Conservation (phyloP, 345 rosid species). For the Syzygium grande region DNA sequence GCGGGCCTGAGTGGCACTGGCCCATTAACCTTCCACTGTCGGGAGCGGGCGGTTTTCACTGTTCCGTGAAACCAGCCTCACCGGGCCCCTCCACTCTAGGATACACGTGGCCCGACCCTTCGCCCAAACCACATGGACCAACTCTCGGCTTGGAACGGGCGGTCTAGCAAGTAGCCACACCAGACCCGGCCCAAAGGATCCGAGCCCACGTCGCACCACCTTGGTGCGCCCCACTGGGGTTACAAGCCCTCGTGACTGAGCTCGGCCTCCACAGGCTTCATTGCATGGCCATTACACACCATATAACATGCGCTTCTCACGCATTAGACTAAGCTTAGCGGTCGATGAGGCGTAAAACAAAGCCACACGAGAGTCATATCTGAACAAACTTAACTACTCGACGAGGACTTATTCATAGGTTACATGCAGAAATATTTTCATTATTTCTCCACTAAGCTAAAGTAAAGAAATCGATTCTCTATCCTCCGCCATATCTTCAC, state of each 20-base stretch:
- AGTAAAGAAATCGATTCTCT: no score
- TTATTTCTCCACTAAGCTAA: no score
- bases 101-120: background rate
- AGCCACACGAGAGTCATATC: background rate
- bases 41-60: constrained; percentile 27
- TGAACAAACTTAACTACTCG: background rate
- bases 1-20: background rate
- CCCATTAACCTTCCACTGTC: constrained; percentile 31
- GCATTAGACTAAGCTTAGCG: background rate
- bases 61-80: constrained; percentile 40
- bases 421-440: background rate
- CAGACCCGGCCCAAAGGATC: background rate
- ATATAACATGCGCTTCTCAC: background rate
- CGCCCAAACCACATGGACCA: background rate
- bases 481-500: no score
- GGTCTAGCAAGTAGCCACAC: background rate
- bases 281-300: background rate
- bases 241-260: constrained; percentile 7
- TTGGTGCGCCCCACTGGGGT: constrained; percentile 12
- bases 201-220: background rate
- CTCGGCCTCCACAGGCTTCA: constrained; percentile 8
- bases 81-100: constrained; percentile 22
- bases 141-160: constrained; percentile 33
- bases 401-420: background rate
- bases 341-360: background rate